These are phyloP conservation scores for Aspergillus candidus DNA, from an alignment of 2,329 filamentous ascomycete genomes.

Conservation along the genomic window DNA sequence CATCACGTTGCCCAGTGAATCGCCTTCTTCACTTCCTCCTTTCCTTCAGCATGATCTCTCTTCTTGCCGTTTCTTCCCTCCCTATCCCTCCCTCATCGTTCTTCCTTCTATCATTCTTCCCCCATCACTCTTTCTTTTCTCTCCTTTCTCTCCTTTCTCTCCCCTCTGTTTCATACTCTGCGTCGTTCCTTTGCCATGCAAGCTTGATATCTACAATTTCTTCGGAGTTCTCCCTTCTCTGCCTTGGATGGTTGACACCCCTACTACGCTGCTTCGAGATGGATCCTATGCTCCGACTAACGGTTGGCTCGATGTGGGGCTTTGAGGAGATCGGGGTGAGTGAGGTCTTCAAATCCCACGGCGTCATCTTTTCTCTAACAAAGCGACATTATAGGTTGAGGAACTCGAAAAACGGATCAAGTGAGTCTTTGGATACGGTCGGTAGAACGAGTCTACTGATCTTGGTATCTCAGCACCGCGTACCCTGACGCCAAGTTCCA, in stretches of 20 bases:
- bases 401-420: slow-evolving; percentile 19
- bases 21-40: neutral
- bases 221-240: neutral
- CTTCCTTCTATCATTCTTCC: neutral
- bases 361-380: slow-evolving; percentile 1
- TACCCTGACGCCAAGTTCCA: slow-evolving; percentile 6
- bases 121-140: neutral
- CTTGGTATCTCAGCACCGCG: slow-evolving; percentile 5
- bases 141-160: neutral
- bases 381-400: slow-evolving; percentile 13
- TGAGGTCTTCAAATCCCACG: neutral
- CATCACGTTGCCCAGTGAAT: neutral
- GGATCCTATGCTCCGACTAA: slow-evolving; percentile 17
- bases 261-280: slow-evolving; percentile 5
- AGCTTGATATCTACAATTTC: neutral
- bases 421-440: slow-evolving; percentile 9
- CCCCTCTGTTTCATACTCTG: neutral
- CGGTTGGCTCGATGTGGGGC: slow-evolving; percentile 27
- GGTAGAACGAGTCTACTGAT: too few relatives aligned
- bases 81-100: neutral
- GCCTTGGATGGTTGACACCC: neutral
- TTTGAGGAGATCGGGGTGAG: slow-evolving; percentile 29
- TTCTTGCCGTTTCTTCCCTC: slow-evolving; percentile 1
- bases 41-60: neutral
- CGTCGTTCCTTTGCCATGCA: neutral